Conservation (phyloP, 1,284 basidiomycete species). For the Blastosporella zonata region DNA sequence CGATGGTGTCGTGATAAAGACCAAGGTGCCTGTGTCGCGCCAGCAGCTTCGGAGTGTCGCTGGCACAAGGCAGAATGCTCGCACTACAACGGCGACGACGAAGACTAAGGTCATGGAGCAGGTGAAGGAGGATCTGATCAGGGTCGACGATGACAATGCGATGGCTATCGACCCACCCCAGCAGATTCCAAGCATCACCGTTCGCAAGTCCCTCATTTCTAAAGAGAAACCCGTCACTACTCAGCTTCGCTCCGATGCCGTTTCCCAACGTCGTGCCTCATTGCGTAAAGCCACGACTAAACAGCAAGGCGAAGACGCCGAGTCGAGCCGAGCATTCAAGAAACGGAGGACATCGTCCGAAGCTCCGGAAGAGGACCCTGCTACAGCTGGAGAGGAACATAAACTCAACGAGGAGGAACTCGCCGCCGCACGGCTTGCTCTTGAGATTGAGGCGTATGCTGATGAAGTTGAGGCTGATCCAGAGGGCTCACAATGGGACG, state of each 20-base stretch:
- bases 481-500: conserved; percentile 70
- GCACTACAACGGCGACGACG: conserved; percentile 16
- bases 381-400: conserved; percentile 32
- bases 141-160: conserved; percentile 38
- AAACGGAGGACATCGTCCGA: conserved; percentile 74
- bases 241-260: conserved; percentile 29
- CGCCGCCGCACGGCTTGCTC: conserved; percentile 33
- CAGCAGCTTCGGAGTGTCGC: conserved; percentile 40
- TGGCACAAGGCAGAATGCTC: conserved; percentile 27
- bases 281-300: conserved; percentile 24
- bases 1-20: conserved; percentile 52
- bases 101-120: conserved; percentile 23
- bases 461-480: conserved; percentile 59
- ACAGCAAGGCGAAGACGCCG: conserved; percentile 38
- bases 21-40: conserved; percentile 37
- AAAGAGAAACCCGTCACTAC: conserved; percentile 30
- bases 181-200: conserved; percentile 39
- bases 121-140: conserved; percentile 34
- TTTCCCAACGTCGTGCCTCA: conserved; percentile 30
- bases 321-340: conserved; percentile 57
- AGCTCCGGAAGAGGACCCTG: conserved; percentile 49
- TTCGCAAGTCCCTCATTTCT: conserved; percentile 39
- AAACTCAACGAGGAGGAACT: conserved; percentile 31
- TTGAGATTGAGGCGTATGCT: conserved; percentile 37
- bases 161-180: conserved; percentile 58